Base-by-base conservation (phyloP, 2,329 filamentous ascomycete genomes). In the Cryphonectria radicalis region DNA sequence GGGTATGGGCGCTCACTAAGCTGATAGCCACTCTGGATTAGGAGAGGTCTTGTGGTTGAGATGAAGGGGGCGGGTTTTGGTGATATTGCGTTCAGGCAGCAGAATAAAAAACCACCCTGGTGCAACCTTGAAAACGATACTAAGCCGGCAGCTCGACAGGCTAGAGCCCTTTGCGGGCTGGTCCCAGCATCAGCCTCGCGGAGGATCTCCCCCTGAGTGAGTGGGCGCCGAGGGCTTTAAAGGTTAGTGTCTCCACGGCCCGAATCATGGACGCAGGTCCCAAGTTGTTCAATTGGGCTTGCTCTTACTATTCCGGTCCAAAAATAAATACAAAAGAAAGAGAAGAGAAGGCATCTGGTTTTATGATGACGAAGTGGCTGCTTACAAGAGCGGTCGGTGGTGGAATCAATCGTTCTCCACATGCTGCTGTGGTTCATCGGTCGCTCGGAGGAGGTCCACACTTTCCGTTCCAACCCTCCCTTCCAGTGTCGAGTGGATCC, bases 71-170 rank as follows among this genome's bases (percentile, higher is more conserved):
- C 37, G 14, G 28, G 43, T 4, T 2, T 46, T 46, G 43, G 14
- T 60, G 13, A 37, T 32, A 59, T 62, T 62, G 59, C 59, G 35
- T 62, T 22, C 59, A 62, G 59, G 59, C 59, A 62, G 59, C 59
- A 62, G 59, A 62, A 62, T 62, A 62, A 62, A 60, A 60, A 62
- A 57, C 8, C 22, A 14, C 22, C 50, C n/a, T 0, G 22, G 50
- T 17, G 25, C 53, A 19, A 32, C 13, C n/a, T 28, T 50, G 17
- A 8, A 22, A 50, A 3, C 17, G 43, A 17, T 28, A 22, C 53
- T 57, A 57, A 57, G 53, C 25, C 53, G 53, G n/a, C n/a, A 57
- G n/a, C n/a, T 2, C 11, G 13, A 19, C 25, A 59, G 14, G 14
- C 55, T 59, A 59, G 25, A 35, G 28, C 55, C 25, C 55, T 59